Base-by-base conservation (phyloP, 1,284 basidiomycete species). In the Golubevia pallescens region DNA sequence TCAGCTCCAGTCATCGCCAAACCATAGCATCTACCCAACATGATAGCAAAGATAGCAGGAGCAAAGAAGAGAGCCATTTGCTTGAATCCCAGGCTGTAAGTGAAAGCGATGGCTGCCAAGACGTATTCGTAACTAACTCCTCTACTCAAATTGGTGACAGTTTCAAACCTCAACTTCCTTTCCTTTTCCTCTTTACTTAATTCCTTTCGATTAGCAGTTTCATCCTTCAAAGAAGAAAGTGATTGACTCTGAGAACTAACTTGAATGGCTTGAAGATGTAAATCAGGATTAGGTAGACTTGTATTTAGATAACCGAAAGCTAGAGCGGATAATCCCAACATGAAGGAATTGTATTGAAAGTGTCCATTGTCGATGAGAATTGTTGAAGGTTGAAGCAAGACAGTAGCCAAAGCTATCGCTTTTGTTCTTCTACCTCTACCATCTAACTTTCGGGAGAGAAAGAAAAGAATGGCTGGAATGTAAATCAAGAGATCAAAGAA, bases 61-160 rank as follows among this genome's bases (percentile, higher is more conserved):
- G 93, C 92, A 84, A 94, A 97, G 85, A 96, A 97, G 10, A 97
- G 87, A 3, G 93, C 92, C 94, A 97, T 97, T 86, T 97, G 95
- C 86, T 97, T 97, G 88, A 97, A 97, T 2, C 92, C 89, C 16
- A 97, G 88, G 73, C 92, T 92, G 38, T 91, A 87, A 6, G 93
- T 92, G 75, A 97, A 96, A 69, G 88, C 90, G n/a, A 93, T 81
- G 4, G 93, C 93, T 0, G 93, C 95, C 0, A 90, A 73, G 2
- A 93, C 84, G 81, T 97, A 85, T 57, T 80, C 73, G 68, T 79
- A 80, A 65, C 77, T 80, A 23, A 85, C 66, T 16, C 71, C 68
- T 13, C 75, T 70, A 51, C 79, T 81, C 24, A 84, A 74, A 51
- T 74, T 74, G 51, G 64, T 69, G 19, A 76, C 66, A 3, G 38